Conservation (phyloP, 306 rosid genomes). For the Vigna unguiculata region DNA sequence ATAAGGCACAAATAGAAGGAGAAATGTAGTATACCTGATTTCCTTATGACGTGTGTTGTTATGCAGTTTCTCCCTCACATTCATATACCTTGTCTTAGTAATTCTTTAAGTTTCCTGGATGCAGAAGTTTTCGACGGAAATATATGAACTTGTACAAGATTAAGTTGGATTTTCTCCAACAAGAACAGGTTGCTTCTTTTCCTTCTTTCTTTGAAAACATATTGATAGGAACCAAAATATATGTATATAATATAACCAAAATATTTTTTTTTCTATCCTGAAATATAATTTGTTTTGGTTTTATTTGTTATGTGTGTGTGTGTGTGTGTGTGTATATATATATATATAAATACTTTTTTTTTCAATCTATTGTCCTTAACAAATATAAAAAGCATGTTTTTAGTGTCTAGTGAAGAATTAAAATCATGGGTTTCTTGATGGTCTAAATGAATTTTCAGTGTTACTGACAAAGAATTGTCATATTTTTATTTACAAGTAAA, state of each 20-base stretch:
- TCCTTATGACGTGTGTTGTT: slow-evolving; percentile 32
- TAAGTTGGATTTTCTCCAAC: slow-evolving; percentile 83
- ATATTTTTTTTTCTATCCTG: background rate
- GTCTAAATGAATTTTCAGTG: background rate
- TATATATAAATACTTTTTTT: too few relatives aligned
- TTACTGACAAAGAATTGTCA: background rate
- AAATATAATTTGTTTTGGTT: background rate
- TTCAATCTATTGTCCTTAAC: background rate
- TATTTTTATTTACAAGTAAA: background rate
- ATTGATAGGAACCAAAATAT: slow-evolving; percentile 10
- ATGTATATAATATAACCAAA: background rate
- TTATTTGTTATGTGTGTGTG: too few relatives aligned
- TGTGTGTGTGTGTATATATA: too few relatives aligned
- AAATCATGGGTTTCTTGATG: background rate
- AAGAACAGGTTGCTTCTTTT: slow-evolving; percentile 71
- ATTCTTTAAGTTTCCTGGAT: slow-evolving; percentile 43
- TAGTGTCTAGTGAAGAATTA: background rate
- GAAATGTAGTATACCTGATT: background rate
- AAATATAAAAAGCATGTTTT: background rate
- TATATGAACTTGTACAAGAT: slow-evolving; percentile 78
- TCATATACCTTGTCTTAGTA: slow-evolving; percentile 27
- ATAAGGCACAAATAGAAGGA: background rate
- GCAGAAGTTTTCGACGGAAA: slow-evolving; percentile 79
- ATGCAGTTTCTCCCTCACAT: slow-evolving; percentile 25
- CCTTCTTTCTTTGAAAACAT: background rate